A percentile compares a stretch with the other conserved stretches of the same genome.
These are phyloP conservation scores for Talaromyces marneffei DNA, from an alignment of 2,329 filamentous ascomycete species.

Conservation along the genomic window DNA sequence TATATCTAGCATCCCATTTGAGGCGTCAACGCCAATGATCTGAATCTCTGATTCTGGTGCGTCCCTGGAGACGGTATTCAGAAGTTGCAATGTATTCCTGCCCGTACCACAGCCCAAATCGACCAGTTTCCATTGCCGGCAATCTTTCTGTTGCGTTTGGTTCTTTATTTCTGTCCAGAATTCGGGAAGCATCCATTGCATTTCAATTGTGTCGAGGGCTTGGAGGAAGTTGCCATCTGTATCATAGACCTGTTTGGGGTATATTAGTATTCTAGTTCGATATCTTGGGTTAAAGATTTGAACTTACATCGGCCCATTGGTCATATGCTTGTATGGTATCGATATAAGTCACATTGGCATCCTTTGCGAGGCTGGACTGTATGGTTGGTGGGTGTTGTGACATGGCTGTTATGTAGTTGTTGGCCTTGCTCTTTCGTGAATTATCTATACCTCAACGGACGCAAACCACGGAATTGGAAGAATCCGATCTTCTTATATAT, in stretches of 20 bases:
- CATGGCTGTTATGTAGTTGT: constrained; percentile 1
- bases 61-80: constrained; percentile 14
- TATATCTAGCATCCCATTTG: constrained; percentile 52
- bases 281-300: not conserved
- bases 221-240: constrained; percentile 63
- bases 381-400: constrained; percentile 10
- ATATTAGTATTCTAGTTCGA: not conserved
- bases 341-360: constrained; percentile 21
- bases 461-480: not conserved
- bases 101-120: constrained; percentile 63
- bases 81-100: constrained; percentile 54
- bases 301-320: constrained; percentile 32
- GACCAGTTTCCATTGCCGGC: constrained; percentile 39
- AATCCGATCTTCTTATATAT: not conserved
- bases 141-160: not conserved
- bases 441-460: not conserved
- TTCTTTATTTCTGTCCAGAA: constrained; percentile 32
- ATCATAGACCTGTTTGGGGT: constrained; percentile 51
- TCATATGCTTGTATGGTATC: constrained; percentile 35
- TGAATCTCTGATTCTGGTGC: constrained; percentile 19
- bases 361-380: constrained; percentile 4
- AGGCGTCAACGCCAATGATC: constrained; percentile 53
- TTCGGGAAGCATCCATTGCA: constrained; percentile 46
- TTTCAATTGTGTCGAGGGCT: constrained; percentile 55
- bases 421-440: no score